Conservation (phyloP, 805 yeast genomes). For the Yamadazyma philogaea region DNA sequence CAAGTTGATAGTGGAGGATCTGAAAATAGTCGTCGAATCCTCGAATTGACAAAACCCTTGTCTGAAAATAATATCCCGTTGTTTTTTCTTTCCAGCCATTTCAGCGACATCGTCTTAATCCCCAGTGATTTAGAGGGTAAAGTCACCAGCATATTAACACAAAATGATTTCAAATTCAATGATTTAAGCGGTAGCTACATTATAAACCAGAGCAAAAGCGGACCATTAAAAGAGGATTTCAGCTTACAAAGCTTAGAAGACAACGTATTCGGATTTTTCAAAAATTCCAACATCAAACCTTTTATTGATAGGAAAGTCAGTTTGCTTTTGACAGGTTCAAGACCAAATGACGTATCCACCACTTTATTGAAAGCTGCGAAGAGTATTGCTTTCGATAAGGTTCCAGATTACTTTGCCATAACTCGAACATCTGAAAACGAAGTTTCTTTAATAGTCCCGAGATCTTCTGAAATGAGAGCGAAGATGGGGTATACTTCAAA, state of each 20-base stretch:
- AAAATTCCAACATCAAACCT: constrained; percentile 41
- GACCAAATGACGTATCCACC: constrained; percentile 44
- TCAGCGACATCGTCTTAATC: constrained; percentile 60
- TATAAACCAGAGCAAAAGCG: constrained; percentile 9
- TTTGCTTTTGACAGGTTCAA: constrained; percentile 56
- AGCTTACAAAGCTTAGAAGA: constrained; percentile 22
- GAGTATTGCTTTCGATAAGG: constrained; percentile 26
- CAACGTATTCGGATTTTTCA: constrained; percentile 35
- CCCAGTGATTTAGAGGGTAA: constrained; percentile 44
- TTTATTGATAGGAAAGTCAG: constrained; percentile 36
- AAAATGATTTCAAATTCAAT: constrained; percentile 43
- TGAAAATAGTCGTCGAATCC: constrained; percentile 48
- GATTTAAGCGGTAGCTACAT: constrained; percentile 44
- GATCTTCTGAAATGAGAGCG: constrained; percentile 31
- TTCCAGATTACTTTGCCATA: constrained; percentile 47
- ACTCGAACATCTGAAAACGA: constrained; percentile 52
- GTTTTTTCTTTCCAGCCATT: constrained; percentile 61
- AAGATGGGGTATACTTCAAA: constrained; percentile 39
- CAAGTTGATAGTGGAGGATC: constrained; percentile 57
- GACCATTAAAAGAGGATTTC: neutral
- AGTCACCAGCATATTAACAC: constrained; percentile 45
- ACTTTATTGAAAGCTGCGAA: constrained; percentile 45
- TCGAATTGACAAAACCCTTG: constrained; percentile 58
- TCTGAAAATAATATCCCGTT: constrained; percentile 54
- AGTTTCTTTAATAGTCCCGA: constrained; percentile 47